Conservation (phyloP, 1,284 basidiomycete species). For the Mrakiaceae sp. region DNA sequence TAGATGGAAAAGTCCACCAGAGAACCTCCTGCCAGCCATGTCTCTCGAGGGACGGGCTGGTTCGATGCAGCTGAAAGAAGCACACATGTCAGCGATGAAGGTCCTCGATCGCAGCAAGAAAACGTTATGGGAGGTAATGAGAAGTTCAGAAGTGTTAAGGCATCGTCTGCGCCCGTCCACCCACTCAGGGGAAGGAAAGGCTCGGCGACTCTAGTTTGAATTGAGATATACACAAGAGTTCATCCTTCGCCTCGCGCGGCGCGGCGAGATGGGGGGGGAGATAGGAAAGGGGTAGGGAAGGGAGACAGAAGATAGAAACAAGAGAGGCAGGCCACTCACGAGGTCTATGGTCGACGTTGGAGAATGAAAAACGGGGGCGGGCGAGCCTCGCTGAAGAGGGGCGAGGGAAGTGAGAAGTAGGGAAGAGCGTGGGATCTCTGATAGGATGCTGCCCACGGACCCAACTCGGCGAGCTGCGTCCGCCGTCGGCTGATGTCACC, state of each 20-base stretch:
- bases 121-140: background rate
- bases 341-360: too few species aligned
- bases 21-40: too few species aligned
- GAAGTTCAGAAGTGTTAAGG: conserved; percentile 13
- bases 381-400: background rate
- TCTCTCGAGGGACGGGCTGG: too few species aligned
- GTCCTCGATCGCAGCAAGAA: background rate
- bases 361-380: too few species aligned
- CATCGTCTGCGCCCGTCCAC: conserved; percentile 15
- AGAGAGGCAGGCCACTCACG: too few species aligned
- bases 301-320: background rate
- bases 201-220: conserved; percentile 17
- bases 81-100: background rate
- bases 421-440: too few species aligned
- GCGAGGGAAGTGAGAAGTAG: background rate
- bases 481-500: background rate
- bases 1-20: background rate
- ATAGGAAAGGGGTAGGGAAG: background rate
- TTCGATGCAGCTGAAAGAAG: background rate
- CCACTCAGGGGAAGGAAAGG: conserved; percentile 15
- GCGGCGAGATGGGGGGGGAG: background rate
- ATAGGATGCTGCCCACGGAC: too few species aligned
- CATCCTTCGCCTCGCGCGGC: background rate
- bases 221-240: conserved; percentile 13
- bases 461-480: too few species aligned